A percentile compares a stretch with the other conserved stretches of the same genome.
Evolutionary conservation across 768 basidiomycete genomes (phyloP).

Genomic region (Leccinum arenicola): DNA sequence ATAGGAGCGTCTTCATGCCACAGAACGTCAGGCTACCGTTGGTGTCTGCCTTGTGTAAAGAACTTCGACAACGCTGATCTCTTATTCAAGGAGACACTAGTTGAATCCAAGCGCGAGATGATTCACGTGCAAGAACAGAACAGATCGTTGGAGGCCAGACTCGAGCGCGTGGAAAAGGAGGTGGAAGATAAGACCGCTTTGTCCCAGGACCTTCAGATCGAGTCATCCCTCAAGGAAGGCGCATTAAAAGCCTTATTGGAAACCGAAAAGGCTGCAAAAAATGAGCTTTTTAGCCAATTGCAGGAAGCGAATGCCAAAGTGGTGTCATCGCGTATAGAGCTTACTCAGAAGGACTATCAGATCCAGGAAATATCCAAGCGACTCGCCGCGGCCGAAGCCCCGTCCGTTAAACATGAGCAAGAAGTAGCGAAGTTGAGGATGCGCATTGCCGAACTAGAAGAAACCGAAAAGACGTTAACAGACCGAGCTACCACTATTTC

Average conservation of each 20-base stretch:
- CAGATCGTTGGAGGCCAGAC: slow-evolving; percentile 10
- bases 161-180: slow-evolving; percentile 12
- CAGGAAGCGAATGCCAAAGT: slow-evolving; percentile 19
- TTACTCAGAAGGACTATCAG: slow-evolving; percentile 20
- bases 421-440: slow-evolving; percentile 22
- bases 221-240: slow-evolving; percentile 28
- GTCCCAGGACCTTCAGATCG: slow-evolving; percentile 18
- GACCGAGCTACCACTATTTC: slow-evolving; percentile 28
- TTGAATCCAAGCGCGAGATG: slow-evolving; percentile 16
- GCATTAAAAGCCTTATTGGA: slow-evolving; percentile 20
- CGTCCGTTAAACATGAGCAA: slow-evolving; percentile 25
- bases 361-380: slow-evolving; percentile 22
- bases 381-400: slow-evolving; percentile 22
- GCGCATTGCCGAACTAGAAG: slow-evolving; percentile 29
- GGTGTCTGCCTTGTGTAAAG: slow-evolving; percentile 1
- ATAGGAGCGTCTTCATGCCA: slow-evolving; percentile 24
- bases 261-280: slow-evolving; percentile 20
- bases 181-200: slow-evolving; percentile 9
- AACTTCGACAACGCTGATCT: background rate
- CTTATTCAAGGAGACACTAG: slow-evolving; percentile 14
- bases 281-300: slow-evolving; percentile 18
- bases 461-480: slow-evolving; percentile 27
- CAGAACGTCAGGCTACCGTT: slow-evolving; percentile 18
- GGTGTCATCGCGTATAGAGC: slow-evolving; percentile 21
- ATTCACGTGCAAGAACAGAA: slow-evolving; percentile 24